Evolutionary conservation across 1,284 basidiomycete species (phyloP), one percentile per base, ranked within the genome.

Genomic region (Lignosus rhinocerotis): DNA sequence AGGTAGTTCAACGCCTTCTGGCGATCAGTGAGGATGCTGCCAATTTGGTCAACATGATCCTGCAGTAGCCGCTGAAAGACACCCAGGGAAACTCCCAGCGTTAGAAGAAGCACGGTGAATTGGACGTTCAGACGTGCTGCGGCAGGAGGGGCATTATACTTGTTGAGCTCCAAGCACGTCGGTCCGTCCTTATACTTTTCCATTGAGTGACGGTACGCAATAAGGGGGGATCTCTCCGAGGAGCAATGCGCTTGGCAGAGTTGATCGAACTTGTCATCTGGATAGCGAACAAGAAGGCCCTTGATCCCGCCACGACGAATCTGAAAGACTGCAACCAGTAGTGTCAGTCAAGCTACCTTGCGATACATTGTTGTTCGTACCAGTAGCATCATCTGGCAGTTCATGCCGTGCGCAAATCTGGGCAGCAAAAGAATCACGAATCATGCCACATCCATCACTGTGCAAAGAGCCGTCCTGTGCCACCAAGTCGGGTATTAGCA

Each of bases 381-480:
- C 65, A 46, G 59, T 53, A 1, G 64, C 63, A 21, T 66, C 65
- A 1, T 48, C 11, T 0, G 64, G 64, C 4, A 68, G 16, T 1
- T 53, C 53, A 12, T 63, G 59, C 10, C 45, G 25, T 1, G 36
- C 31, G 47, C 67, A 68, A 2, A 68, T 10, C 38, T 60, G 33
- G 1, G 36, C 34, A 21, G 67, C 67, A 16, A 67, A 63, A 1
- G 56, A 61, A 32, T 66, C 60, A 6, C 63, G 59, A 9, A 68
- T 68, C 62, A 66, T 58, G 10, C 67, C 67, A 33, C 65, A 68
- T 1, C 67, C 65, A 31, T 68, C 67, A 44, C 55, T 66, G 42
- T 67, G 61, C 21, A 66, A 31, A 11, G 65, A 67, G 6, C 64
- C 62, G 49, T 66, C 65, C 14, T 45, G 47, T 16, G 67, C 67